Base-by-base conservation (phyloP, 805 yeast genomes). In the Pichia deserticola region DNA sequence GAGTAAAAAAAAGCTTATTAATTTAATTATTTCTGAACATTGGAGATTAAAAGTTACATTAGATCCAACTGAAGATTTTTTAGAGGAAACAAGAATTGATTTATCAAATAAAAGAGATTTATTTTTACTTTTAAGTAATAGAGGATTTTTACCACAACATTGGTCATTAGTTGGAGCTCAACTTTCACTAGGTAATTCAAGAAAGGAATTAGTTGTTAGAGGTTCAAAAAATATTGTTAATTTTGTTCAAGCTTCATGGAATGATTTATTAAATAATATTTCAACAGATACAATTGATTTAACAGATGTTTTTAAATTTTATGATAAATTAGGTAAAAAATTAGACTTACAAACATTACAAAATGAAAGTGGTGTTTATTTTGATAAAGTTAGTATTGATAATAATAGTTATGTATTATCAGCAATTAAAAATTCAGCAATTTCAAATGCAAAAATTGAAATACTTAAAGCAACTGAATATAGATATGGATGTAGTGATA, bases 161-260 rank as follows among this genome's bases (percentile, higher is more conserved):
- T 68, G 70, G 71, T 54, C 68, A 9, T 53, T 62, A 33, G 51
- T 63, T 29, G 71, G 71, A n/a, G 72, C 70, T 5, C 61, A 58
- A 39, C 44, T 68, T 27, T 58, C 63, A 11, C 51, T 68, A 35
- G 57, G 56, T 32, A 51, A 59, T 1, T 60, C 60, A 13, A 57
- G 61, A 7, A 52, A 52, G 27, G 61, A 60, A 39, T 49, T 68
- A 38, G 55, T 59, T 8, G 62, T 67, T 5, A 56, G 57, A 44
- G 71, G 70, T 3, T 56, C 59, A 15, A 51, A 55, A 15, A 51
- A 56, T 20, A 57, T 62, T 20, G 59, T 63, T 4, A 57, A 61
- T 35, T 67, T 62, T 57, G 69, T 68, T 4, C 63, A 60, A 46
- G 64, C 69, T 0, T 58, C 65, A 5, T 65, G 70, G 67, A 64